Percentiles rank a stretch among this genome's conserved stretches.
These are phyloP conservation scores for Emericellopsis cladophorae DNA, from an alignment of 2,329 filamentous ascomycete genomes.

Conservation along the genomic window DNA sequence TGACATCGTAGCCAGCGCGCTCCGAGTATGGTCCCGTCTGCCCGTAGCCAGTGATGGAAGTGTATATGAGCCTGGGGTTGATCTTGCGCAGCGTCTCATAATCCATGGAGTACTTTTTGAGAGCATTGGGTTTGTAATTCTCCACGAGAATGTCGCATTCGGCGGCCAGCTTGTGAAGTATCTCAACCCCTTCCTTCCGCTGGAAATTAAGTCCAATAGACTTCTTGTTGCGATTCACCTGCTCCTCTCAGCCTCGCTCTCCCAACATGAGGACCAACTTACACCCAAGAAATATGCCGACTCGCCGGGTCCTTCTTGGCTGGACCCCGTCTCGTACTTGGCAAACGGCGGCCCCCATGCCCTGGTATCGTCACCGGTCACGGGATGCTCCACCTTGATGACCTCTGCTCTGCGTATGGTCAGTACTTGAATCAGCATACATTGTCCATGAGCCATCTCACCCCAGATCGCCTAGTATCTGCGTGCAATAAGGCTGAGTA, in stretches of 20 bases:
- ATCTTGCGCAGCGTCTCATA: conserved; percentile 68
- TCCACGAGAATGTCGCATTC: conserved; percentile 90
- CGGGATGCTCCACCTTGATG: conserved; percentile 94
- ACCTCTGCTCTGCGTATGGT: conserved; percentile 61
- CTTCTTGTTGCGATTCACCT: conserved; percentile 97
- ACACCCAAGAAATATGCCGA: conserved; percentile 91
- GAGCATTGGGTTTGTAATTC: conserved; percentile 83
- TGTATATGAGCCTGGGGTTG: conserved; percentile 83
- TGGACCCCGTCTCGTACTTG: conserved; percentile 50
- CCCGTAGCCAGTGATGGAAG: conserved; percentile 93
- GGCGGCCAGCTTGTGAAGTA: conserved; percentile 73
- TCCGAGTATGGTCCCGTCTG: conserved; percentile 85
- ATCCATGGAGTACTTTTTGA: conserved; percentile 87
- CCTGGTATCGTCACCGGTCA: conserved; percentile 81
- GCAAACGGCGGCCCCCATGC: conserved; percentile 97
- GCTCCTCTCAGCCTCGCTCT: neutral
- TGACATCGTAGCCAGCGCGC: conserved; percentile 92
- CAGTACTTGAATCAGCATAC: neutral
- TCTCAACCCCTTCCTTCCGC: conserved; percentile 67
- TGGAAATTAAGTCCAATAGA: conserved; percentile 87
- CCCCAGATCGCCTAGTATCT: conserved; percentile 94
- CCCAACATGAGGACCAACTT: conserved; percentile 10
- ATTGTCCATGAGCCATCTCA: conserved; percentile 28
- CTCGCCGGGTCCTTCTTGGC: conserved; percentile 63
- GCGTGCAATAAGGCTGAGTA: conserved; percentile 82